Percentiles rank a stretch among this genome's conserved stretches.
phyloP scores from a whole-genome alignment of 805 yeast species.

The Lachancea quebecensis region DNA sequence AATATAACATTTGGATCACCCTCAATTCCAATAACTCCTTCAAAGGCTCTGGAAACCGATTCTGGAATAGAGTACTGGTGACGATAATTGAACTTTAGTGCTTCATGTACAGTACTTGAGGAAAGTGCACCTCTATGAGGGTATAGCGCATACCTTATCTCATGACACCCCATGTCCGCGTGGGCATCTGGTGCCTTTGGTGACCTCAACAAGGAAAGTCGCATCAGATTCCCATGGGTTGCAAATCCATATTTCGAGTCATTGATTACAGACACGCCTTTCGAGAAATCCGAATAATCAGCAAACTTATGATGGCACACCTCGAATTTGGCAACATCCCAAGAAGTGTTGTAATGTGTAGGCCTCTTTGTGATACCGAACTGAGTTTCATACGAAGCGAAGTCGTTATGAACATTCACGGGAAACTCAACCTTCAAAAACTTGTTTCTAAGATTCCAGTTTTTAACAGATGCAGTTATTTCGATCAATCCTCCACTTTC shows the following conservation, averaged over 20 bases:
- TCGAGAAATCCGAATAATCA: slow-evolving; percentile 77
- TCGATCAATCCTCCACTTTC: slow-evolving; percentile 37
- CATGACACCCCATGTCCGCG: slow-evolving; percentile 90
- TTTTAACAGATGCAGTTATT: slow-evolving; percentile 53
- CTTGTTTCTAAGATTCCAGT: slow-evolving; percentile 81
- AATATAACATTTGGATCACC: slow-evolving; percentile 60
- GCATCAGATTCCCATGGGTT: slow-evolving; percentile 86
- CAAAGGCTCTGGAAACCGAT: slow-evolving; percentile 13
- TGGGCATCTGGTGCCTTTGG: slow-evolving; percentile 92
- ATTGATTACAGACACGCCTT: slow-evolving; percentile 82
- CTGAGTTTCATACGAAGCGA: slow-evolving; percentile 87
- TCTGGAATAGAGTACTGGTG: slow-evolving; percentile 20
- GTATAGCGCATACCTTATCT: slow-evolving; percentile 71
- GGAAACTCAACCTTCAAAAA: slow-evolving; percentile 95
- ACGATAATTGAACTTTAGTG: slow-evolving; percentile 69
- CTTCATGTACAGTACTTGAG: slow-evolving; percentile 61
- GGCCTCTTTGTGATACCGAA: slow-evolving; percentile 89
- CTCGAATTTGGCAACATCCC: slow-evolving; percentile 97
- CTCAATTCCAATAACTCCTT: slow-evolving; percentile 30
- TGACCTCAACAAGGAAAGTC: slow-evolving; percentile 78
- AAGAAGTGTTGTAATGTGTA: slow-evolving; percentile 87
- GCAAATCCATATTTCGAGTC: slow-evolving; percentile 88
- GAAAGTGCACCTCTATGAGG: slow-evolving; percentile 74
- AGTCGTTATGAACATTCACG: slow-evolving; percentile 67
- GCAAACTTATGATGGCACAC: slow-evolving; percentile 92